phyloP scores from a whole-genome alignment of 2,329 filamentous ascomycete genomes.

The Talaromyces verruculosus region DNA sequence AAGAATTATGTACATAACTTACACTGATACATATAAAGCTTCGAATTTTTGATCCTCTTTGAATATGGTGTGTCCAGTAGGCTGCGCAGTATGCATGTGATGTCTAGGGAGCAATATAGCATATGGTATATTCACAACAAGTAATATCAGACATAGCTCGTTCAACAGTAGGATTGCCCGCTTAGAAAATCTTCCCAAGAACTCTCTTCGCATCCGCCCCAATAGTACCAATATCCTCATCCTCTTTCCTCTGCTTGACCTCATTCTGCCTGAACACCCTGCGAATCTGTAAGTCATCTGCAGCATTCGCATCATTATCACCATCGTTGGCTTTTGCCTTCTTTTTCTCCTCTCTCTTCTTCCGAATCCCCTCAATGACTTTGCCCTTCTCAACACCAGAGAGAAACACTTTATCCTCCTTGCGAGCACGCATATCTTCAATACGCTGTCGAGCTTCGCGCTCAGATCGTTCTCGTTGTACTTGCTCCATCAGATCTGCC shows the following conservation, averaged over 20 bases:
- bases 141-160: background rate
- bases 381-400: conserved; percentile 44
- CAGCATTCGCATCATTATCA: conserved; percentile 15
- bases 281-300: conserved; percentile 28
- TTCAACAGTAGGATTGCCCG: background rate
- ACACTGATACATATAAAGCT: background rate
- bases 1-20: background rate
- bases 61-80: background rate
- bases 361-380: conserved; percentile 46
- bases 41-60: background rate
- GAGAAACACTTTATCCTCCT: conserved; percentile 47
- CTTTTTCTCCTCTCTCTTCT: conserved; percentile 44
- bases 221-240: conserved; percentile 30
- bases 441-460: conserved; percentile 43
- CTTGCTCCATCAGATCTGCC: conserved; percentile 48
- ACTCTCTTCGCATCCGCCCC: conserved; percentile 46
- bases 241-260: conserved; percentile 30
- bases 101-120: background rate
- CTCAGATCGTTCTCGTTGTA: conserved; percentile 44
- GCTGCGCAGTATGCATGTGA: background rate
- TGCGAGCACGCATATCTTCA: conserved; percentile 44
- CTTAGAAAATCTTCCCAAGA: conserved; percentile 49
- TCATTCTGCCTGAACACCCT: conserved; percentile 47
- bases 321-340: conserved; percentile 31
- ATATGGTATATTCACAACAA: background rate